These are phyloP conservation scores for Adenanthera pavonina DNA, from an alignment of 306 rosid species.

Conservation along the genomic window DNA sequence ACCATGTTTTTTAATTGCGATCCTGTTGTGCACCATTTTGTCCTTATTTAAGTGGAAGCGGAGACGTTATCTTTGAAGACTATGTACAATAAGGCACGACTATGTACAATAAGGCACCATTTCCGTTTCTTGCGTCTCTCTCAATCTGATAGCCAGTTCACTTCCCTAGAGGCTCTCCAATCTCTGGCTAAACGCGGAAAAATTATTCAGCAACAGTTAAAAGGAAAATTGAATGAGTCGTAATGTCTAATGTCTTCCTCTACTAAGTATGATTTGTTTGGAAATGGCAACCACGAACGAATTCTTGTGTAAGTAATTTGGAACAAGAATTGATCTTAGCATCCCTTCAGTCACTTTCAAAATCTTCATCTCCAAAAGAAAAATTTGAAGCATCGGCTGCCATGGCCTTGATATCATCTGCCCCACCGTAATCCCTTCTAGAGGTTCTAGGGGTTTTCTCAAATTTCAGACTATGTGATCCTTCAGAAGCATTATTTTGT, in stretches of 20 bases:
- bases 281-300: conserved; percentile 10
- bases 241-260: conserved; percentile 31
- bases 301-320: conserved; percentile 25
- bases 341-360: conserved; percentile 73
- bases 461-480: conserved; percentile 40
- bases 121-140: not conserved
- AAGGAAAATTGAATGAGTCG: conserved; percentile 18
- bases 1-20: not conserved
- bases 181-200: too few relatives aligned
- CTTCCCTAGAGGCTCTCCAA: too few relatives aligned
- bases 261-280: conserved; percentile 8
- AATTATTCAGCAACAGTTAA: conserved; percentile 30
- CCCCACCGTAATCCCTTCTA: conserved; percentile 50
- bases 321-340: not conserved
- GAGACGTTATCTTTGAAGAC: not conserved
- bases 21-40: not conserved
- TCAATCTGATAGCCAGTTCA: too few relatives aligned
- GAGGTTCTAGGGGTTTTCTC: conserved; percentile 41
- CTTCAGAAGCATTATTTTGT: conserved; percentile 41
- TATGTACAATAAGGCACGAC: too few relatives aligned
- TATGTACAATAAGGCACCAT: not conserved
- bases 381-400: conserved; percentile 99
- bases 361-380: conserved; percentile 86
- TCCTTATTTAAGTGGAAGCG: not conserved
- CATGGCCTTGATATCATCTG: conserved; percentile 76